Percentiles rank a stretch among this genome's conserved stretches.
Conservation (phyloP, 2,329 filamentous ascomycete species). For the Beauveria sp. region DNA sequence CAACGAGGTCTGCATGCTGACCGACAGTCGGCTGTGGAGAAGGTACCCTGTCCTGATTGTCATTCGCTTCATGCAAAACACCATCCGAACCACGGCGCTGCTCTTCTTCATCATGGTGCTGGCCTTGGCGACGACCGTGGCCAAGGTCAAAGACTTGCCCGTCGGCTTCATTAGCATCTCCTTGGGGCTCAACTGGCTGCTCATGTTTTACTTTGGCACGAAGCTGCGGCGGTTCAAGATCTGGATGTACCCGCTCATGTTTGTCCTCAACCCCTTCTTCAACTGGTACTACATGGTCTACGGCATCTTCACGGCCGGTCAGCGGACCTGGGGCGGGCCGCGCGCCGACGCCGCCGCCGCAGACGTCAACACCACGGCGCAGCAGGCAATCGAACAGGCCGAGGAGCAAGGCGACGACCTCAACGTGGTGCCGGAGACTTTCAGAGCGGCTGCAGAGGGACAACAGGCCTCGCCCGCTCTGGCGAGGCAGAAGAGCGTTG, state of each 20-base stretch:
- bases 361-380: slow-evolving; percentile 65
- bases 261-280: slow-evolving; percentile 89
- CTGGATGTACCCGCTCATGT: slow-evolving; percentile 93
- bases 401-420: slow-evolving; percentile 76
- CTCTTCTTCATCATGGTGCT: slow-evolving; percentile 92
- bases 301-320: slow-evolving; percentile 88
- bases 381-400: slow-evolving; percentile 75
- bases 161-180: slow-evolving; percentile 92
- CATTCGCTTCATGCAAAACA: slow-evolving; percentile 91
- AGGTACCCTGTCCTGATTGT: slow-evolving; percentile 80
- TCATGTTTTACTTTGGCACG: slow-evolving; percentile 93
- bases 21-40: slow-evolving; percentile 84
- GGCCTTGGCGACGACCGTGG: slow-evolving; percentile 76
- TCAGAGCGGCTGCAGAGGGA: slow-evolving; percentile 32
- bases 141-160: slow-evolving; percentile 69
- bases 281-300: slow-evolving; percentile 99
- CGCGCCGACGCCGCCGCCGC: slow-evolving; percentile 81
- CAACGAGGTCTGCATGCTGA: slow-evolving; percentile 97
- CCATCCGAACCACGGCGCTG: slow-evolving; percentile 86
- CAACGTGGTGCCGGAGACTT: slow-evolving; percentile 82
- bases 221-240: slow-evolving; percentile 87
- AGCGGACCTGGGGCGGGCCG: slow-evolving; percentile 92
- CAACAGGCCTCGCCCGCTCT: no score
- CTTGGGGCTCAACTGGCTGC: slow-evolving; percentile 82
- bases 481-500: no score